These are phyloP conservation scores for Prinsepia uniflora DNA, from an alignment of 306 rosid genomes.

Conservation along the genomic window DNA sequence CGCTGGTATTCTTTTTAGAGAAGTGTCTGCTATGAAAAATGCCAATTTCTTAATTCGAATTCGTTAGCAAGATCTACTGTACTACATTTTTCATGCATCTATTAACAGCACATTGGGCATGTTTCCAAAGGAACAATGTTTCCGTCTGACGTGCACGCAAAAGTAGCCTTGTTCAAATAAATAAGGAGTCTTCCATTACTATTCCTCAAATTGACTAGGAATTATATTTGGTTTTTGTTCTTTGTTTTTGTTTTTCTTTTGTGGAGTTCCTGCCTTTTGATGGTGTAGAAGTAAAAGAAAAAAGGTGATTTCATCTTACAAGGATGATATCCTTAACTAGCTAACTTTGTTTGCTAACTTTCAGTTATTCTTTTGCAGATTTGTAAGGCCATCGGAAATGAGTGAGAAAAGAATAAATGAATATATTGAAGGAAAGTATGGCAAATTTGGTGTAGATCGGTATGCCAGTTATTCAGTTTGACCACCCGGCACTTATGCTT, in stretches of 20 bases:
- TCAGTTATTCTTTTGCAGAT: slow-evolving; percentile 47
- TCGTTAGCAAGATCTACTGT: background rate
- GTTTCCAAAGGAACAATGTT: background rate
- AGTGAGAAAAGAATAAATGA: slow-evolving; percentile 60
- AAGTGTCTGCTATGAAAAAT: background rate
- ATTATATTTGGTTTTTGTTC: background rate
- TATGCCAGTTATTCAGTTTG: slow-evolving; percentile 32
- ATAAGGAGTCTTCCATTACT: background rate
- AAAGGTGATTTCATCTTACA: background rate
- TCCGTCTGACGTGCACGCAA: background rate
- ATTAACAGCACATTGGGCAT: background rate
- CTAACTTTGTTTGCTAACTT: background rate
- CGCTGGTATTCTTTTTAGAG: background rate
- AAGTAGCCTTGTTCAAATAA: background rate
- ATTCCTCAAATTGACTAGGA: background rate
- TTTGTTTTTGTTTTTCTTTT: too few relatives aligned
- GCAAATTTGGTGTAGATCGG: slow-evolving; percentile 90
- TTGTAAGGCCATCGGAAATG: slow-evolving; percentile 84
- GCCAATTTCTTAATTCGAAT: background rate
- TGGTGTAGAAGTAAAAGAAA: background rate
- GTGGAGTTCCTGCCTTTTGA: background rate
- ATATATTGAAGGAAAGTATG: slow-evolving; percentile 86
- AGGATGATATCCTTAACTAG: background rate
- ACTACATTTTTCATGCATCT: background rate
- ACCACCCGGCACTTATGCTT: slow-evolving; percentile 9